Base-by-base conservation (phyloP, 495 filamentous ascomycete genomes). In the Trichodelitschia bisporula region DNA sequence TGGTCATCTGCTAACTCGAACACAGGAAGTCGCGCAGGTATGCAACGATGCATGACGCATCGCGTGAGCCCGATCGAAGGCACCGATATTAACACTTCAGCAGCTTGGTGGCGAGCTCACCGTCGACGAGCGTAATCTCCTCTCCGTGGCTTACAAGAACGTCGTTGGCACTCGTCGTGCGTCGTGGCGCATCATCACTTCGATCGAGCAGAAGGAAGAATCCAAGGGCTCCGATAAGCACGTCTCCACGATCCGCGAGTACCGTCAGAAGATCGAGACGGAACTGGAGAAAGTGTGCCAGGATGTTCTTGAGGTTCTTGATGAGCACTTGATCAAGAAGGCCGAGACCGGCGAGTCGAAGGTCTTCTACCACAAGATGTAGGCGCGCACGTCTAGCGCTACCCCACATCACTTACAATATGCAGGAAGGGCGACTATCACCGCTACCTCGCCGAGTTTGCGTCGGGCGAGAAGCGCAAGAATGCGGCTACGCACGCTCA, bases 301-400 rank as follows among this genome's bases (percentile, higher is more conserved):
- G 57, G 86, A 99, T 66, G 83, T 99, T 28, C 71, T 99, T 42
- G 71, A 91, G 45, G 86, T 99, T 36, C 66, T 99, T 38, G 89
- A 95, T 49, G 64, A 93, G 44, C 73, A 72, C 41, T 66, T 99
- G 47, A 99, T 99, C 47, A 84, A 89, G 53, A 84, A 92, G 63
- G 86, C 86, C 43, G 78, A 89, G 55, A 77, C 82, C 40, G 86
- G 86, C 57, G 86, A 99, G 67, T 92, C 82, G 45, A 95, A 93
- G 68, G 86, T 99, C 45, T 99, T 99, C 56, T 99, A 99, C 63
- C 90, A 93, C 75, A 99, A 99, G 74, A 99, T 99, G 86, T 95
- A 57, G 35, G 77, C 64, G n/a, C n/a, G n/a, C n/a, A n/a, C n/a
- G n/a, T n/a, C n/a, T n/a, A n/a, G n/a, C n/a, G n/a, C n/a, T n/a